These are phyloP conservation scores for Clavispora vitiphila DNA, from an alignment of 805 yeast genomes.

Conservation along the genomic window DNA sequence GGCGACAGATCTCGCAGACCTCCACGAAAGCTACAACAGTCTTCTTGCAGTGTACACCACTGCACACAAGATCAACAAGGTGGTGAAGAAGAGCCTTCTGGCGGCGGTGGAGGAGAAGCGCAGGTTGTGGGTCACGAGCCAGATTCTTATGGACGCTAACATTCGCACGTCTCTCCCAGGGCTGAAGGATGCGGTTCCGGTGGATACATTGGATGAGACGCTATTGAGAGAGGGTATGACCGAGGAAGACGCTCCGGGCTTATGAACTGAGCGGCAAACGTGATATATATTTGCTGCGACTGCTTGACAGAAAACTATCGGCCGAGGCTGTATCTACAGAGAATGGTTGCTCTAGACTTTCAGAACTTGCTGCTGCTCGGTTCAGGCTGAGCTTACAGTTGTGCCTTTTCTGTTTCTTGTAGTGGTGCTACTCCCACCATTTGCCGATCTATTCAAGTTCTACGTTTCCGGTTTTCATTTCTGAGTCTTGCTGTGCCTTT, in stretches of 20 bases:
- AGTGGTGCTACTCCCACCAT: no score
- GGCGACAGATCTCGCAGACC: not conserved
- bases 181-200: conserved; percentile 5
- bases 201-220: conserved; percentile 15
- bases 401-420: no score
- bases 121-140: conserved; percentile 37
- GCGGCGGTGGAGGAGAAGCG: conserved; percentile 26
- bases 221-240: conserved; percentile 11
- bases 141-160: conserved; percentile 40
- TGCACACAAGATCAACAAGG: conserved; percentile 32
- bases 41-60: conserved; percentile 33
- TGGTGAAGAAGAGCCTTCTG: conserved; percentile 27
- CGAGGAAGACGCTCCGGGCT: not conserved
- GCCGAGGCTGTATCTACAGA: no score
- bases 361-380: no score
- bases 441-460: no score
- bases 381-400: no score
- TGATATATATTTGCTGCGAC: no score
- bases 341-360: no score
- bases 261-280: no score
- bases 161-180: conserved; percentile 31
- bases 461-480: no score
- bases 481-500: no score
- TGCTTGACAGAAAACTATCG: no score
- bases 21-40: conserved; percentile 15